Base-by-base conservation (phyloP, 2,329 filamentous ascomycete genomes). In the Didymella pomorum region DNA sequence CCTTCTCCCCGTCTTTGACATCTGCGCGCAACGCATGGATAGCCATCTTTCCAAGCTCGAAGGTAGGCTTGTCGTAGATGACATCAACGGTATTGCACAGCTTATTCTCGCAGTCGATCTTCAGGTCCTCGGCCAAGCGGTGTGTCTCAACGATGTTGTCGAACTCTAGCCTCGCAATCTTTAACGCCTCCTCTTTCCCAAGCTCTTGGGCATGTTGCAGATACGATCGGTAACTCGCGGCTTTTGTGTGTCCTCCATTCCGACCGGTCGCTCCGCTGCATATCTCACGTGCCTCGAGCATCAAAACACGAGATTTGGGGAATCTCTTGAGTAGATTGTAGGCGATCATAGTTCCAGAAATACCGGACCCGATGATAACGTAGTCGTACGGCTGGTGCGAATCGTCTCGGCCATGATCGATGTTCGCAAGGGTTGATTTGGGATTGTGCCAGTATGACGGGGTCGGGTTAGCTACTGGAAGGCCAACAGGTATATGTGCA, bases 11-110 rank as follows among this genome's bases (percentile, higher is more conserved):
- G 1, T 65, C 64, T 0, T n/a, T 60, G 1, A 65, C 64, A 62
- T 73, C 71, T 0, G 33, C 54, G 23, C 56, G 57, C 23, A 77
- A 43, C 10, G 60, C 53, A 12, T 68, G 49, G 35, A 76, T 71
- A 0, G 72, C 68, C 14, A 39, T 18, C 42, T 69, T 71, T 0
- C 74, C 75, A 4, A 44, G 6, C 31, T 72, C 64, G 50, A 75
- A 78, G 0, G 71, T 69, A 12, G 48, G 43, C 12, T 58, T 20
- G 48, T 86, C 83, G 67, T 86, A 87, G 29, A 87, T 76, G 2
- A 87, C 75, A 68, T 89, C 86, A 2, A 87, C 79, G 0, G 86
- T 88, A 23, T 80, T 76, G 63, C 84, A 82, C 10, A 79, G 69
- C 35, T 74, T 67, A 48, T 79, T 81, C 65, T 87, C 86, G 21